Evolutionary conservation across 2,329 filamentous ascomycete species (phyloP), one percentile per base, ranked within the genome.

Genomic region (Colletotrichum echinochloae): DNA sequence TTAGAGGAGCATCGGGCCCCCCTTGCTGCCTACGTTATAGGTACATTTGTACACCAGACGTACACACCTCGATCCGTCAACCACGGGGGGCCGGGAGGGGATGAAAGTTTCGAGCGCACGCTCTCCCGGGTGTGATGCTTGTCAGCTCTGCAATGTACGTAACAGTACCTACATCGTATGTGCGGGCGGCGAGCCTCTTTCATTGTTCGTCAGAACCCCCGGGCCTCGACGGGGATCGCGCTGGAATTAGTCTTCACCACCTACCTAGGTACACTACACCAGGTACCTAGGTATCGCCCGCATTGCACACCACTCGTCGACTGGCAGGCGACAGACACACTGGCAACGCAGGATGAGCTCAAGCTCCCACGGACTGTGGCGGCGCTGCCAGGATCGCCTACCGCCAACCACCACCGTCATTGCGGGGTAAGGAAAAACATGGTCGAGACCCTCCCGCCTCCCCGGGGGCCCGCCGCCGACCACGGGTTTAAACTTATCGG

Each of bases 341-440:
- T 44, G 4, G n/a, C 39, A 18, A 54, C 20, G 14, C 18, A 39
- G 18, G n/a, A 26, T 4, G 48, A 26, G 54, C 18, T 37, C n/a
- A 39, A 26, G 54, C 54, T 35, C 56, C 52, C 30, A 30, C 52
- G 9, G n/a, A 16, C n/a, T 33, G 8, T 8, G 30, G 30, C 30
- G 30, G 4, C 30, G 30, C 12, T 16, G 46, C n/a, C 46, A 51
- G 16, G 35, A 37, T 9, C 35, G 11, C 35, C 35, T 5, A 56
- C 20, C 28, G 18, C 5, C 8, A n/a, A 66, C 62, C 55, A 66
- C 46, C 66, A 26, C 46, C 66, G 64, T 68, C 68, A 71, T 71
- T 71, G 68, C 68, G 68, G 68, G 68, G 68, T 71, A 63, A 37
- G 37, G n/a, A n/a, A n/a, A n/a, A n/a, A n/a, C 41, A 30, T 20